phyloP scores from a whole-genome alignment of 495 filamentous ascomycete genomes.

The Ramalina peruviana region DNA sequence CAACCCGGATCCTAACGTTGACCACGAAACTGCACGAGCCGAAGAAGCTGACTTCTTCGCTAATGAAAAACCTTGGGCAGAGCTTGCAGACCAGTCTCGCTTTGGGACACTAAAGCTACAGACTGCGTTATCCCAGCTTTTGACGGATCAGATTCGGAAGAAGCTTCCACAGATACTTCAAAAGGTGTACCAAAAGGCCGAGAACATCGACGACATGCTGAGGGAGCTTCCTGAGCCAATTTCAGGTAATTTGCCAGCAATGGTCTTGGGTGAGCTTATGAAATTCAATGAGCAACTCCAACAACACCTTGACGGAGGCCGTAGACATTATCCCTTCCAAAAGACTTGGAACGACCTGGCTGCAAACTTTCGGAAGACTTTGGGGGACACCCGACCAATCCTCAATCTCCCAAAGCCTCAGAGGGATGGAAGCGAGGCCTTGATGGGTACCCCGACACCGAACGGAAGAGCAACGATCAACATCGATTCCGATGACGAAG shows the following conservation, averaged over 20 bases:
- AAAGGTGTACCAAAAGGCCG: slow-evolving; percentile 38
- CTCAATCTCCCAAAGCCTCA: slow-evolving; percentile 13
- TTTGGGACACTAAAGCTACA: slow-evolving; percentile 47
- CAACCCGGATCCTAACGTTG: slow-evolving; percentile 33
- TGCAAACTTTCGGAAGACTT: slow-evolving; percentile 22
- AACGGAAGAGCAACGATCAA: background rate
- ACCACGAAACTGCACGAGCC: slow-evolving; percentile 37
- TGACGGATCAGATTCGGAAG: slow-evolving; percentile 42
- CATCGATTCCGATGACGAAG: slow-evolving; percentile 8
- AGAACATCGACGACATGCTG: slow-evolving; percentile 33
- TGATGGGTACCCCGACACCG: background rate
- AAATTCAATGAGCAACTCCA: slow-evolving; percentile 21
- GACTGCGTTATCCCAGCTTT: slow-evolving; percentile 34
- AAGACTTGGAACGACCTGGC: slow-evolving; percentile 26
- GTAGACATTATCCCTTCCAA: slow-evolving; percentile 20
- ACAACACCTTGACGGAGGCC: slow-evolving; percentile 25
- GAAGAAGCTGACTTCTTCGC: slow-evolving; percentile 50
- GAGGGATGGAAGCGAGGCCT: background rate
- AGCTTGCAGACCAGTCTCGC: slow-evolving; percentile 28
- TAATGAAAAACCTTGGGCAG: slow-evolving; percentile 30
- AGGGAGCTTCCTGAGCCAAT: slow-evolving; percentile 41
- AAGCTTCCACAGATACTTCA: slow-evolving; percentile 44
- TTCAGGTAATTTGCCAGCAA: slow-evolving; percentile 22
- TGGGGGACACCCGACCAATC: slow-evolving; percentile 24
- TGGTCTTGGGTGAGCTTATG: slow-evolving; percentile 24